Evolutionary conservation across 2,329 filamentous ascomycete genomes (phyloP).

Genomic region (Colletotrichum costaricense): DNA sequence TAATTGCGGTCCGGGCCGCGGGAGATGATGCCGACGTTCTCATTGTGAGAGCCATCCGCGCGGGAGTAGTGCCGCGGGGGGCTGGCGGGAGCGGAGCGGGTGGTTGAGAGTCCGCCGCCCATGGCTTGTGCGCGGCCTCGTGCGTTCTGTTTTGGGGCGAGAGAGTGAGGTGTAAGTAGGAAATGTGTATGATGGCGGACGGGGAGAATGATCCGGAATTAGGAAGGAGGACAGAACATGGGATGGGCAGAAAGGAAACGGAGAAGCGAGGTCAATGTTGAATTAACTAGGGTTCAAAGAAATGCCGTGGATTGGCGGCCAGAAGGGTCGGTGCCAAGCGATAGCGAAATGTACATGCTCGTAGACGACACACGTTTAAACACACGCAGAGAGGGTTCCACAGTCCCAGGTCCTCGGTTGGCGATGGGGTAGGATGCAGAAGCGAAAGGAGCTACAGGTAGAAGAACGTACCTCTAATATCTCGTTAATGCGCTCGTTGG

Average conservation of each 20-base stretch:
- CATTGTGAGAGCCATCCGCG: slow-evolving; percentile 46
- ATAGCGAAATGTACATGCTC: not conserved
- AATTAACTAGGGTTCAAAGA: not conserved
- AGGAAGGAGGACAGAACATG: not conserved
- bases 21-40: slow-evolving; percentile 54
- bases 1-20: slow-evolving; percentile 51
- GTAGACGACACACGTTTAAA: too few relatives aligned
- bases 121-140: slow-evolving; percentile 56
- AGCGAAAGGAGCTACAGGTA: not conserved
- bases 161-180: slow-evolving; percentile 15
- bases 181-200: not conserved
- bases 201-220: not conserved
- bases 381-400: not conserved
- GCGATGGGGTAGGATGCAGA: slow-evolving; percentile 7
- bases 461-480: slow-evolving; percentile 57
- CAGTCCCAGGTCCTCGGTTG: not conserved
- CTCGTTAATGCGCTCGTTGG: slow-evolving; percentile 54
- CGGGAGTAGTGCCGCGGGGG: slow-evolving; percentile 32
- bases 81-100: slow-evolving; percentile 34
- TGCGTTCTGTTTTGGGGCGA: slow-evolving; percentile 47
- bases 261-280: not conserved
- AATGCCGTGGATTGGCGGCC: slow-evolving; percentile 1
- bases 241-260: not conserved
- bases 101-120: slow-evolving; percentile 40
- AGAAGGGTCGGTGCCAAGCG: slow-evolving; percentile 18